Evolutionary conservation across 2,329 filamentous ascomycete genomes (phyloP).

Genomic region (Fusarium cyanostomum): DNA sequence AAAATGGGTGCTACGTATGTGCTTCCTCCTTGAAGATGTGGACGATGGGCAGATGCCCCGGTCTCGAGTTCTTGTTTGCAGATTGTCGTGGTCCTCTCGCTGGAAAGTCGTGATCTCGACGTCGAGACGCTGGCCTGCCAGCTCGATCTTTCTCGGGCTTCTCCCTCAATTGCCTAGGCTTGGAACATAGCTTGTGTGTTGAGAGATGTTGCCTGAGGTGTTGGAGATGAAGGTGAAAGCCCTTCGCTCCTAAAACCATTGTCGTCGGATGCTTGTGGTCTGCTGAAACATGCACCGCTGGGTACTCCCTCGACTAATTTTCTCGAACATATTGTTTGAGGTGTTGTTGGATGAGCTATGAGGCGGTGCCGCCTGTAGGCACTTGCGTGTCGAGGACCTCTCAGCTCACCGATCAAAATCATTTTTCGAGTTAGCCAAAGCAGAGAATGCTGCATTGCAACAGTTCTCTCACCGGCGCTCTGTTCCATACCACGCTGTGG

Average conservation of each 20-base stretch:
- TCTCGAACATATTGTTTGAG: slow-evolving; percentile 60
- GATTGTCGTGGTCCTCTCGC: slow-evolving; percentile 89
- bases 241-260: slow-evolving; percentile 83
- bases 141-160: slow-evolving; percentile 79
- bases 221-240: slow-evolving; percentile 76
- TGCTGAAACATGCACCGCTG: slow-evolving; percentile 43
- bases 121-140: slow-evolving; percentile 61
- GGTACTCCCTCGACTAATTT: slow-evolving; percentile 48
- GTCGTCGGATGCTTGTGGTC: slow-evolving; percentile 56
- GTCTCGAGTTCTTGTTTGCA: slow-evolving; percentile 61
- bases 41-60: slow-evolving; percentile 53
- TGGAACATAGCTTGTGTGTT: slow-evolving; percentile 58
- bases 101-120: slow-evolving; percentile 59
- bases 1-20: slow-evolving; percentile 65
- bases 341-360: slow-evolving; percentile 79
- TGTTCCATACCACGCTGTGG: slow-evolving; percentile 62
- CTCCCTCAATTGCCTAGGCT: slow-evolving; percentile 65
- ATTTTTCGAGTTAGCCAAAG: slow-evolving; percentile 84
- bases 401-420: slow-evolving; percentile 80
- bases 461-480: slow-evolving; percentile 92
- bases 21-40: slow-evolving; percentile 51
- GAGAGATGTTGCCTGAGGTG: slow-evolving; percentile 74
- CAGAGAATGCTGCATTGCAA: slow-evolving; percentile 90
- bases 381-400: slow-evolving; percentile 6
- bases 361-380: not conserved